These are phyloP conservation scores for Phytomonas sp. DNA, from an alignment of 208 protist species.

Conservation along the genomic window DNA sequence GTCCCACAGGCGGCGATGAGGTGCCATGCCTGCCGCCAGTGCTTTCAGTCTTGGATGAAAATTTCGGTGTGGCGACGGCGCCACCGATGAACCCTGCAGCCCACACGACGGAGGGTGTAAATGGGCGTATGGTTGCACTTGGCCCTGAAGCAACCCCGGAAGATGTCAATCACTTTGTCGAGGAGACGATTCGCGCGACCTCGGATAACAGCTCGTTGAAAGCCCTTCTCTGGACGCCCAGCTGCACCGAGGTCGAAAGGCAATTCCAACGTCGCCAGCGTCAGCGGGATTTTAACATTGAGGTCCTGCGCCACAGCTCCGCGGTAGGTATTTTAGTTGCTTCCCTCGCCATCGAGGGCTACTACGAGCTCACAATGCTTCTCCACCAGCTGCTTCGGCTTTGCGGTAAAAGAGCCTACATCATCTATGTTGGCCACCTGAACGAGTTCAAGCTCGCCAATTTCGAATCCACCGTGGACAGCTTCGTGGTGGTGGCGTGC, in stretches of 20 bases:
- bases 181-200: neutral
- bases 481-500: constrained; percentile 82
- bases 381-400: constrained; percentile 57
- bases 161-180: neutral
- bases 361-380: constrained; percentile 71
- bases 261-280: constrained; percentile 40
- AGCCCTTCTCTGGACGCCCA: constrained; percentile 10
- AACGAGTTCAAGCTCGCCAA: constrained; percentile 91
- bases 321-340: constrained; percentile 85
- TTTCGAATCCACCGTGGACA: constrained; percentile 85
- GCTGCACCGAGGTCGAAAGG: constrained; percentile 16
- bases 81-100: neutral
- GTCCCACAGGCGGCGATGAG: constrained; percentile 8
- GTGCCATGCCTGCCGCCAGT: constrained; percentile 5
- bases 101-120: neutral
- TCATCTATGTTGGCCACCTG: constrained; percentile 88
- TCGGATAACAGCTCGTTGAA: neutral
- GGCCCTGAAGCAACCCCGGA: constrained; percentile 5
- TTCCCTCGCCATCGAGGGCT: constrained; percentile 70
- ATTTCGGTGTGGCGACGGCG: constrained; percentile 16
- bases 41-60: constrained; percentile 44
- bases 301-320: constrained; percentile 58
- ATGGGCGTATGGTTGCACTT: constrained; percentile 3
- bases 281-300: constrained; percentile 75
- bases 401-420: constrained; percentile 68